Evolutionary conservation across 768 basidiomycete species (phyloP).

Genomic region (Pisolithus microcarpus): DNA sequence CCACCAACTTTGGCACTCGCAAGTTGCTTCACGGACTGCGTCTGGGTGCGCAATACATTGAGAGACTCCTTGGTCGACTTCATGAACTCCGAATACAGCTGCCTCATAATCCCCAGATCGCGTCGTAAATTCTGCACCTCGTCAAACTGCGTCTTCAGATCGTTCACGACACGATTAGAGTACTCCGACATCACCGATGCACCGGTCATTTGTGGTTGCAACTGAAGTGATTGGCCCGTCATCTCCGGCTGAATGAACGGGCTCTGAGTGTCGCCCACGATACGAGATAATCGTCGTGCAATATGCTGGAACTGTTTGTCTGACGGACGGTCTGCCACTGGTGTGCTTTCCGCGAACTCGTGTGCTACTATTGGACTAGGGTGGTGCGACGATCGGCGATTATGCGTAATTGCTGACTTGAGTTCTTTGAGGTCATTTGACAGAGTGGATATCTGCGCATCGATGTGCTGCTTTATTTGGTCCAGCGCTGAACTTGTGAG

Average conservation of each 20-base stretch:
- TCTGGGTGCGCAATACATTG: constrained; percentile 70
- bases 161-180: constrained; percentile 63
- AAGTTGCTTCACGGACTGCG: constrained; percentile 80
- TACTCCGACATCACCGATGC: constrained; percentile 69
- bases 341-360: constrained; percentile 59
- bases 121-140: constrained; percentile 91
- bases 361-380: constrained; percentile 42
- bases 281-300: constrained; percentile 68
- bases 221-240: constrained; percentile 55
- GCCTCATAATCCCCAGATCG: constrained; percentile 89
- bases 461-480: constrained; percentile 98
- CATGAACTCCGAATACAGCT: constrained; percentile 92
- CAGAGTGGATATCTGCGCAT: constrained; percentile 76
- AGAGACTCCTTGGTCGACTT: constrained; percentile 85
- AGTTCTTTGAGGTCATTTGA: constrained; percentile 90
- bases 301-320: constrained; percentile 69
- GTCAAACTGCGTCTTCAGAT: constrained; percentile 89
- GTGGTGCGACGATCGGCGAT: constrained; percentile 46
- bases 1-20: constrained; percentile 79
- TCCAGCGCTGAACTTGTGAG: constrained; percentile 64
- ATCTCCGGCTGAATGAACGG: constrained; percentile 47
- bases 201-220: constrained; percentile 65
- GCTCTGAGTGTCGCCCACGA: constrained; percentile 42
- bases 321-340: constrained; percentile 57
- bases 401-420: constrained; percentile 52